Base-by-base conservation (phyloP, 129 eudicot genomes). In the Saposhnikovia divaricata region DNA sequence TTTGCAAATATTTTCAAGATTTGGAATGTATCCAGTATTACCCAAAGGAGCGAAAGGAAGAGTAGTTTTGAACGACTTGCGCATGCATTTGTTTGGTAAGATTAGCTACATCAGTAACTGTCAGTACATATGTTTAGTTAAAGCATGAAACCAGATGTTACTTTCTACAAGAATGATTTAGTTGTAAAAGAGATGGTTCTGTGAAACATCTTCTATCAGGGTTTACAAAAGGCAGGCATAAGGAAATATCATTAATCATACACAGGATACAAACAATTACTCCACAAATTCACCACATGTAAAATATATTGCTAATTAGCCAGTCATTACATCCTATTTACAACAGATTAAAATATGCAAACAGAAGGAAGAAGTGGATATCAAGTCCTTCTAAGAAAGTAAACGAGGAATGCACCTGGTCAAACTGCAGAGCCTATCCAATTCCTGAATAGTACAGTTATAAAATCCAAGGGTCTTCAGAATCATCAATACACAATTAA, bases 401-500 rank as follows among this genome's bases (percentile, higher is more conserved):
- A 61, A 25, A 25, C 25, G 34, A 25, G n/a, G 82, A 74, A 85
- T 38, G 79, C 76, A 96, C 99, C 99, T 96, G 28, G 90, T 89
- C 46, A 97, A 89, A 81, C 79, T 39, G 80, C 99, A 96, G 53
- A 92, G 80, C 76, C 83, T 87, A 70, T 66, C 97, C 77, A 96
- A 84, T 40, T 84, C 92, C 51, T 90, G 88, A 81, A 90, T 82
- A 81, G 85, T 82, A 70, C 88, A 85, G 45, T 84, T 85, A 72
- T 80, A 61, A 71, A 89, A 82, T 78, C 96, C 98, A 45, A 90
- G 90, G 45, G 96, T 83, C 78, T 81, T 83, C 88, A 90, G 88
- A 80, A 96, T 95, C 99, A 96, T 96, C 77, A 92, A 68, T 81
- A 96, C 95, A 89, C 99, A 96, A 78, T 92, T 92, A 88, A 92